phyloP scores from a whole-genome alignment of 2,329 filamentous ascomycete genomes.

The Apiospora malaysiana region DNA sequence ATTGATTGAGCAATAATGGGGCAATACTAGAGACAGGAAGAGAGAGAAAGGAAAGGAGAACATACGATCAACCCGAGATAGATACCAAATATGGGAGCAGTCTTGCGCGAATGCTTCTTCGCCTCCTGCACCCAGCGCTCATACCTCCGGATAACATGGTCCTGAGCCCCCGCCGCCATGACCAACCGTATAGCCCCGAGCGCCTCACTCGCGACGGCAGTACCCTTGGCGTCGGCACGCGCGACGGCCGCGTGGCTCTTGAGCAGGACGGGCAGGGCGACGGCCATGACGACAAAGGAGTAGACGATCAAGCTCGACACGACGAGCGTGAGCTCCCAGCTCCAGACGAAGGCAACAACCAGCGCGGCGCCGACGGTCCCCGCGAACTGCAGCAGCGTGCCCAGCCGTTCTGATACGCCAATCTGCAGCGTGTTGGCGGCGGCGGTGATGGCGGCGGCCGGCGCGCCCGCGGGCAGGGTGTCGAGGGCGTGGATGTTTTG shows the following conservation, averaged over 20 bases:
- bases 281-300: constrained; percentile 52
- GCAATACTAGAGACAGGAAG: neutral
- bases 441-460: constrained; percentile 63
- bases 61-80: constrained; percentile 53
- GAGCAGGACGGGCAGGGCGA: constrained; percentile 57
- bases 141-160: constrained; percentile 55
- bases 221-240: constrained; percentile 57
- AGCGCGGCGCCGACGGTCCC: constrained; percentile 57
- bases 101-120: constrained; percentile 49
- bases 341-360: constrained; percentile 58
- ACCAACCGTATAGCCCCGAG: constrained; percentile 63
- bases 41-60: neutral
- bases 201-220: constrained; percentile 63
- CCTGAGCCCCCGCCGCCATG: constrained; percentile 63
- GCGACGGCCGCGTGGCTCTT: constrained; percentile 51
- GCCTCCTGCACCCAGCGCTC: constrained; percentile 58
- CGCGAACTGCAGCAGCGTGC: constrained; percentile 58
- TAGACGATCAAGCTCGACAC: constrained; percentile 59
- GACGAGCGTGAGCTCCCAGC: constrained; percentile 63
- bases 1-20: too few relatives aligned
- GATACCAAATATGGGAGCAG: constrained; percentile 52
- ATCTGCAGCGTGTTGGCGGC: constrained; percentile 65
- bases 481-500: constrained; percentile 70
- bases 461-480: constrained; percentile 61
- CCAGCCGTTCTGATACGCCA: constrained; percentile 66